A percentile compares a stretch with the other conserved stretches of the same genome.
These are phyloP conservation scores for Tardiomyces depauwii DNA, from an alignment of 1,139 yeast genomes.

Conservation along the genomic window DNA sequence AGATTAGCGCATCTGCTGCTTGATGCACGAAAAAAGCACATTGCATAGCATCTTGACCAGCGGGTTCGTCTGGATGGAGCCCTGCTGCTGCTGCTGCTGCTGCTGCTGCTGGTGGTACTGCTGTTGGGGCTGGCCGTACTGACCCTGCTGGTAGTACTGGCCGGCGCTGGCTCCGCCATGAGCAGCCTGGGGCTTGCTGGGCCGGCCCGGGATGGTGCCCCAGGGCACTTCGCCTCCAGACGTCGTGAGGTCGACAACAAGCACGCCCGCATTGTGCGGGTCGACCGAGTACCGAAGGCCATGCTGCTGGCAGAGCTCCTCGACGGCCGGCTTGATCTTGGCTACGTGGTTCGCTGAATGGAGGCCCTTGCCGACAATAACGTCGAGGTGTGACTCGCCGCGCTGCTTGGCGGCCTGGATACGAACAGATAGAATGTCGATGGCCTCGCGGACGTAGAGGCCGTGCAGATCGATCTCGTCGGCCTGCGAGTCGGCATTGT, in stretches of 20 bases:
- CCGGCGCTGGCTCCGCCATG: slow-evolving; percentile 30
- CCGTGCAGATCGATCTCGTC: slow-evolving; percentile 95
- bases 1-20: background rate
- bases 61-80: slow-evolving; percentile 6
- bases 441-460: slow-evolving; percentile 78
- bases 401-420: slow-evolving; percentile 54
- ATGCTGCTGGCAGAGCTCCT: slow-evolving; percentile 58
- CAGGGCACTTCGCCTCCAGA: background rate
- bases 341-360: slow-evolving; percentile 79
- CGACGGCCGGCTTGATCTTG: slow-evolving; percentile 83
- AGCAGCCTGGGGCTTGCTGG: background rate
- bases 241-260: slow-evolving; percentile 49
- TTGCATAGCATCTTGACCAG: background rate
- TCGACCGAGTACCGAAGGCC: slow-evolving; percentile 52
- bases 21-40: background rate
- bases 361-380: slow-evolving; percentile 87
- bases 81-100: slow-evolving; percentile 11
- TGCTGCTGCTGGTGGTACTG: slow-evolving; percentile 13
- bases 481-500: slow-evolving; percentile 70
- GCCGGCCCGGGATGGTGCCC: background rate
- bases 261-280: slow-evolving; percentile 66
- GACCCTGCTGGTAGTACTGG: slow-evolving; percentile 18
- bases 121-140: slow-evolving; percentile 10
- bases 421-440: slow-evolving; percentile 60
- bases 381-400: slow-evolving; percentile 40